Base-by-base conservation (phyloP, 495 filamentous ascomycete genomes). In the Tirmania nivea region DNA sequence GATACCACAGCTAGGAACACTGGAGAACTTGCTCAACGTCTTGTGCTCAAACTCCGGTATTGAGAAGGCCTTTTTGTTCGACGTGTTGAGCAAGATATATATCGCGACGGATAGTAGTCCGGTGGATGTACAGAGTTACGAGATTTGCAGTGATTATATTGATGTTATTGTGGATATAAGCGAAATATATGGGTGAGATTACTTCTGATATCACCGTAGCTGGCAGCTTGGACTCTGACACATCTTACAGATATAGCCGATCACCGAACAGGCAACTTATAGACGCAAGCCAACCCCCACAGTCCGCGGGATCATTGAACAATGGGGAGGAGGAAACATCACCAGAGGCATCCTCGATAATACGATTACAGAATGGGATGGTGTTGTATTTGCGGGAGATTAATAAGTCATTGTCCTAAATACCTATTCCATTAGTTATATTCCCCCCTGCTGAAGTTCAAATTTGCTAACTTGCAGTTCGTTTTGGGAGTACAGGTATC, bases 81-180 rank as follows among this genome's bases (percentile, higher is more conserved):
- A 97, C 64, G 85, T 94, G 11, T 72, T 90, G 52, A 93, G 84
- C 68, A 97, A 97, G 70, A 94, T 97, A 54, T 97, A 96, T 66
- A 92, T 97, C 54, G 90, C 92, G 5, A 94, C 86, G 10, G 90
- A 97, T 64, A 86, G 83, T 11, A 81, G 81, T 19, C 90, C 92
- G 6, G 84, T 89, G 35, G 86, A 94, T 59, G 86, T 93, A 73
- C 78, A 80, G 17, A 83, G 81, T 65, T 97, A 97, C 65, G 90
- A 95, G 69, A 90, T 96, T 60, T 96, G 92, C 66, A 90, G 84
- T 25, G 90, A 96, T 63, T 97, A 87, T 63, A 93, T 97, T 54
- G 89, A 97, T 65, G 86, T 94, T 48, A 89, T 97, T 54, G 88
- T 96, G 50, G 90, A 97, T 65, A 77, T 96, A 34, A 88, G 83